These are phyloP conservation scores for Aspergillus bertholletiae DNA, from an alignment of 495 filamentous ascomycete genomes.

Conservation along the genomic window DNA sequence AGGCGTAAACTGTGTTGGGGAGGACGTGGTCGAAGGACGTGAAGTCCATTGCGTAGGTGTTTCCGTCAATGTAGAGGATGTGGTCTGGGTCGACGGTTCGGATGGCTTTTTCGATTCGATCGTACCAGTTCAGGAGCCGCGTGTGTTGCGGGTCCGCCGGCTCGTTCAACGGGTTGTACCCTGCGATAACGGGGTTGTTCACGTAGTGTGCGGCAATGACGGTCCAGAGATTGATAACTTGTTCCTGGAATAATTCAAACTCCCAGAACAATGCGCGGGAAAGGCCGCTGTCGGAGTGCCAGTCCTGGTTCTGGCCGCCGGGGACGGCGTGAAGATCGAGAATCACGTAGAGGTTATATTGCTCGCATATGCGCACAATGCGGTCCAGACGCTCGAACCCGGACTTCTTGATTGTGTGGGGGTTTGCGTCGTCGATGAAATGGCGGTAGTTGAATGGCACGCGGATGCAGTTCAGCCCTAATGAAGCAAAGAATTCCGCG, in stretches of 20 bases:
- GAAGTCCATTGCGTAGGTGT: conserved; percentile 52
- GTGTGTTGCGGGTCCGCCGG: conserved; percentile 50
- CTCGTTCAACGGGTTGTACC: conserved; percentile 60
- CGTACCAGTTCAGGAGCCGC: conserved; percentile 46
- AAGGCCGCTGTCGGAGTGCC: conserved; percentile 51
- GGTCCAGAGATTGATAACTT: conserved; percentile 49
- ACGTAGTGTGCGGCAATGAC: conserved; percentile 47
- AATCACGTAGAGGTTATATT: conserved; percentile 48
- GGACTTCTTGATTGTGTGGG: conserved; percentile 41
- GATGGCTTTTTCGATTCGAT: conserved; percentile 48
- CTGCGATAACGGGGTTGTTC: conserved; percentile 47
- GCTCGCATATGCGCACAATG: conserved; percentile 45
- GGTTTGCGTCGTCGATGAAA: conserved; percentile 55
- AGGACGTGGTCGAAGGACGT: conserved; percentile 27
- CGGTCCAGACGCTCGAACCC: conserved; percentile 53
- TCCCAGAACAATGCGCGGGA: conserved; percentile 54
- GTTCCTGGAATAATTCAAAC: conserved; percentile 51
- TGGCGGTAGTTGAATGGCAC: conserved; percentile 58
- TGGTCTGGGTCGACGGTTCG: conserved; percentile 52
- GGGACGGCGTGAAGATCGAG: conserved; percentile 56
- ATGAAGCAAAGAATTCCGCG: conserved; percentile 49
- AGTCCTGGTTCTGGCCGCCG: conserved; percentile 57
- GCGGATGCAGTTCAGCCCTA: conserved; percentile 54
- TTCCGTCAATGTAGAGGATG: conserved; percentile 56
- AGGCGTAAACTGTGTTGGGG: conserved; percentile 51